Conservation (phyloP, 2,329 filamentous ascomycete genomes). For the Rhynchosporium agropyri region DNA sequence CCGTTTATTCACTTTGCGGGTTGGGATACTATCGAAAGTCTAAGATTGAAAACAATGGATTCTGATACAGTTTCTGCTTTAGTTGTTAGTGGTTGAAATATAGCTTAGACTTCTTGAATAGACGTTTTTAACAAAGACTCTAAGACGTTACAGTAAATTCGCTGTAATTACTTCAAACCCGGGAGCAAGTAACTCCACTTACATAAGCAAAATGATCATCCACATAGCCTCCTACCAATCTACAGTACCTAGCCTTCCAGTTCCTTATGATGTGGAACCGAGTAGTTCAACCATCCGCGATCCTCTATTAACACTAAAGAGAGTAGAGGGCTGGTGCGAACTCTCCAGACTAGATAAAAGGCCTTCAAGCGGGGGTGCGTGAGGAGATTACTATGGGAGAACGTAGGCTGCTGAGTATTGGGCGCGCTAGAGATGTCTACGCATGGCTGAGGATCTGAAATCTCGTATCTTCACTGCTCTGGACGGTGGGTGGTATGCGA, state of each 20-base stretch:
- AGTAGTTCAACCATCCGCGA: neutral
- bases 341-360: neutral
- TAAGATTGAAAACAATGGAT: constrained; percentile 1
- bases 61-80: neutral
- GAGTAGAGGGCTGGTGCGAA: constrained; percentile 1
- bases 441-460: neutral
- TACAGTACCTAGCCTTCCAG: neutral
- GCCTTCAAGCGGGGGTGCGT: neutral
- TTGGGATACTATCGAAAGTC: constrained; percentile 13
- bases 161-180: neutral
- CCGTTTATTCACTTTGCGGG: constrained; percentile 13
- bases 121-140: neutral
- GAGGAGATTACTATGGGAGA: neutral
- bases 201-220: constrained; percentile 1
- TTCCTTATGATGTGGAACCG: neutral
- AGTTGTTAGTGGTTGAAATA: neutral
- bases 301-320: constrained; percentile 6
- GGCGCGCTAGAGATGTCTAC: neutral
- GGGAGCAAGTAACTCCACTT: neutral
- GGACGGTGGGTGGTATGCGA: too few relatives aligned
- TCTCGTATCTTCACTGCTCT: neutral
- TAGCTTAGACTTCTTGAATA: constrained; percentile 5
- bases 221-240: neutral
- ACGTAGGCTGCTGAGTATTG: neutral
- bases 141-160: neutral